Conservation (phyloP, 2,329 filamentous ascomycete species). For the Scedosporium dehoogii region DNA sequence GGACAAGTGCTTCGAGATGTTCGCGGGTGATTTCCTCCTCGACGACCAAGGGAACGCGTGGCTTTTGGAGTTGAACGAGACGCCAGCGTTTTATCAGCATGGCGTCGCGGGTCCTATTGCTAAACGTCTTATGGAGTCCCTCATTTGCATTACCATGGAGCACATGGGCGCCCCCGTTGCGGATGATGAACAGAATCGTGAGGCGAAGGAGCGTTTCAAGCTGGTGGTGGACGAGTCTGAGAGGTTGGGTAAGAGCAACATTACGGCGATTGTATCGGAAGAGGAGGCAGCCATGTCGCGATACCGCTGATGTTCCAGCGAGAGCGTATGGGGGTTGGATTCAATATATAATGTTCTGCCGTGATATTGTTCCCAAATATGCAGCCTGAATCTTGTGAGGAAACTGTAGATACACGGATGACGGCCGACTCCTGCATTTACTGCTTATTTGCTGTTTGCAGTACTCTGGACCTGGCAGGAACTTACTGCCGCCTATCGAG, state of each 20-base stretch:
- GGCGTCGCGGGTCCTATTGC: slow-evolving; percentile 23
- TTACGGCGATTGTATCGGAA: slow-evolving; percentile 16
- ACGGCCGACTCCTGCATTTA: no score
- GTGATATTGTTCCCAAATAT: no score
- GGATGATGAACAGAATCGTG: slow-evolving; percentile 10
- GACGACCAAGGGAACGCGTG: slow-evolving; percentile 21
- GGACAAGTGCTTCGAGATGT: slow-evolving; percentile 27
- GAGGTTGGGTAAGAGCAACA: slow-evolving; percentile 18
- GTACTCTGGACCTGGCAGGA: no score
- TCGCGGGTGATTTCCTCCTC: slow-evolving; percentile 25
- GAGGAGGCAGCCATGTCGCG: slow-evolving; percentile 5
- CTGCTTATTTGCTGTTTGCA: no score
- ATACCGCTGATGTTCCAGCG: no score
- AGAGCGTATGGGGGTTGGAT: no score
- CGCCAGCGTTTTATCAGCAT: slow-evolving; percentile 26
- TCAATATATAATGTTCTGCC: no score
- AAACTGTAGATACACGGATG: no score
- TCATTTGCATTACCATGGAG: slow-evolving; percentile 22
- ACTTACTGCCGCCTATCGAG: no score
- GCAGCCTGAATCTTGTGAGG: no score
- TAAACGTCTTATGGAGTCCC: slow-evolving; percentile 23
- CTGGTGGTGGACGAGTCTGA: slow-evolving; percentile 18
- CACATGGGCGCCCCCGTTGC: slow-evolving; percentile 17
- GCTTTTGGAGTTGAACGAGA: slow-evolving; percentile 28
- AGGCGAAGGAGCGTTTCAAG: slow-evolving; percentile 13